Conservation (phyloP, 768 basidiomycete genomes). For the Favolaschia claudopus region DNA sequence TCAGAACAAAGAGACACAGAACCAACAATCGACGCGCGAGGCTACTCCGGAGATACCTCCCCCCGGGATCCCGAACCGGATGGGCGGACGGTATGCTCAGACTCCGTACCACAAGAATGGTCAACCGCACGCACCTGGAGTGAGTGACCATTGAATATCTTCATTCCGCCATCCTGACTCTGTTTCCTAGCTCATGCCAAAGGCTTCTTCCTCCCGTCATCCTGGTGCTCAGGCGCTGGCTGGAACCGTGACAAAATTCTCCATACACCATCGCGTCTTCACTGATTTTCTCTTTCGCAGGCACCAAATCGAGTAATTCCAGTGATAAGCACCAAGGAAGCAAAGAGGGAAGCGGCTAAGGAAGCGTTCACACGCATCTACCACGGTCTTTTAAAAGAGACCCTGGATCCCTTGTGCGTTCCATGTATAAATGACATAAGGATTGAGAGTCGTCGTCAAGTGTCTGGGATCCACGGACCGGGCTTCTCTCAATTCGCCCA, state of each 20-base stretch:
- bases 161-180: too few relatives aligned
- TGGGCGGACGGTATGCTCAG: slow-evolving; percentile 27
- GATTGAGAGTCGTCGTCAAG: slow-evolving; percentile 19
- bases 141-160: slow-evolving; percentile 2
- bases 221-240: too few relatives aligned
- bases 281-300: too few relatives aligned
- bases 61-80: slow-evolving; percentile 19
- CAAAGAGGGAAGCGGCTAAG: neutral
- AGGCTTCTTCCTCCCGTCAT: neutral
- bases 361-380: slow-evolving; percentile 11
- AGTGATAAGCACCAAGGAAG: too few relatives aligned
- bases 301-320: too few relatives aligned
- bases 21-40: neutral
- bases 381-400: slow-evolving; percentile 4
- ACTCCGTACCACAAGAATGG: slow-evolving; percentile 25
- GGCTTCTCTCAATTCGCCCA: slow-evolving; percentile 19
- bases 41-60: neutral
- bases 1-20: neutral
- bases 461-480: slow-evolving; percentile 12
- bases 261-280: too few relatives aligned
- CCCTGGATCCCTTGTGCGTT: slow-evolving; percentile 4
- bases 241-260: too few relatives aligned
- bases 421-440: slow-evolving; percentile 22
- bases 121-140: slow-evolving; percentile 25
- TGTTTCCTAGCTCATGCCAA: slow-evolving; percentile 15